Evolutionary conservation across 306 rosid species (phyloP).

Genomic region (cucumber (Cucumis sativus)): Cucumber_9930_V3 NC_026658.2:11006501-11007000

Average conservation of each 20-base stretch:
- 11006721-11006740: background rate
- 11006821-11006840: constrained; percentile 4
- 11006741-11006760: background rate
- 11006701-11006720: background rate
- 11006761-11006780: background rate
- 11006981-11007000: constrained; percentile 24
- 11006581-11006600: too few relatives aligned
- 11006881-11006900: constrained; percentile 5
- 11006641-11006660: too few relatives aligned
- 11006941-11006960: constrained; percentile 3
- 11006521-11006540: too few relatives aligned
- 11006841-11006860: background rate
- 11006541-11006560: too few relatives aligned
- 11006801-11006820: constrained; percentile 11
- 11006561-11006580: too few relatives aligned
- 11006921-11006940: background rate
- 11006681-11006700: background rate
- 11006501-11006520: too few relatives aligned
- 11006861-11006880: background rate
- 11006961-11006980: constrained; percentile 35
- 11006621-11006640: too few relatives aligned
- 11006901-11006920: constrained; percentile 16
- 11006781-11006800: background rate
- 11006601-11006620: too few relatives aligned
- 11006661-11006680: too few relatives aligned